Conservation (phyloP, 768 basidiomycete genomes). For the Megacollybia marginata region DNA sequence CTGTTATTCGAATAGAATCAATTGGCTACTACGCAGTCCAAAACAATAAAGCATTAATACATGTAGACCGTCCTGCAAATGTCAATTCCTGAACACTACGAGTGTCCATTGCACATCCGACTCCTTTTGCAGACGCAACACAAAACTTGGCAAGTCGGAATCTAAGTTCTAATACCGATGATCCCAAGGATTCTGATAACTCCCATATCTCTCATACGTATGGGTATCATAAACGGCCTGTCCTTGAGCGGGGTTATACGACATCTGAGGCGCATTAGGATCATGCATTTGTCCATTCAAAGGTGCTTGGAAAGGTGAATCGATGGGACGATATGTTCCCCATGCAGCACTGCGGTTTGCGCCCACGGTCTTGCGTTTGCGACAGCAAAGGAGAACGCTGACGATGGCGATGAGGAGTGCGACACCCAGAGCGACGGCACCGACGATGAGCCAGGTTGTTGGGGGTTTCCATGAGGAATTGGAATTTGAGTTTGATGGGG, state of each 20-base stretch:
- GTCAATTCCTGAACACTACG: no score
- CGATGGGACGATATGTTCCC: neutral
- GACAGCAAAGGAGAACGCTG: neutral
- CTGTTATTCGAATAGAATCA: no score
- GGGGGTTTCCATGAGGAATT: neutral
- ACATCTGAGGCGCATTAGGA: neutral
- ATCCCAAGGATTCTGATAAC: neutral
- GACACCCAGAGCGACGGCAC: neutral
- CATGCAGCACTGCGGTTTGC: neutral
- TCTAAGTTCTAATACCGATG: neutral
- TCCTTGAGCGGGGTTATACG: neutral
- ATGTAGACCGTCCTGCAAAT: no score
- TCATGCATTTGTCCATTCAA: neutral
- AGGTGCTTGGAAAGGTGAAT: neutral
- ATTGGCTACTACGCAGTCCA: no score
- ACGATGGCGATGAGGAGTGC: neutral
- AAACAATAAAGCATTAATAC: no score
- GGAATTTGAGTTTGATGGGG: neutral
- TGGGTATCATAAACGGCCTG: neutral
- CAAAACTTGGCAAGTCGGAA: no score
- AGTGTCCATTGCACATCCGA: no score
- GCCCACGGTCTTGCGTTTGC: neutral
- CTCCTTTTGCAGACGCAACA: no score
- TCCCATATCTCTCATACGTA: neutral
- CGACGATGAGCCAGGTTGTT: neutral